These are phyloP conservation scores for Fraxinus angustifolia DNA, from an alignment of 305 asterid genomes.

Conservation along the genomic window DNA sequence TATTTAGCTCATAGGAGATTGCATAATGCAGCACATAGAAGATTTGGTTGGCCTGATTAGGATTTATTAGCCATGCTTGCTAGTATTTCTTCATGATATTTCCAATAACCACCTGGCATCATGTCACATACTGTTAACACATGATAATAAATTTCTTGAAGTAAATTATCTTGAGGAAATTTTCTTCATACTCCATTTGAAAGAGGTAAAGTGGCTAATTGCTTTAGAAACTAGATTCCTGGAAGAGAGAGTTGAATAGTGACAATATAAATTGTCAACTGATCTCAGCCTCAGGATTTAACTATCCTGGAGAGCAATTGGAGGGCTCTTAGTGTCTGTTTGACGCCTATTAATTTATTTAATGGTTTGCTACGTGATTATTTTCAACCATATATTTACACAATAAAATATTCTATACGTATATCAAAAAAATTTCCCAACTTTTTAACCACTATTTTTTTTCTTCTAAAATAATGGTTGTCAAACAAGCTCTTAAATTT, in stretches of 20 bases:
- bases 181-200: not conserved
- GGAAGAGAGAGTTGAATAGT: slow-evolving; percentile 2
- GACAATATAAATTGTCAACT: not conserved
- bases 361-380: not conserved
- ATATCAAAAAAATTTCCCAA: not conserved
- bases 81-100: not conserved
- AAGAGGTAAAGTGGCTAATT: not conserved
- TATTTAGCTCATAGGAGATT: not conserved
- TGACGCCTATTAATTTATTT: no score
- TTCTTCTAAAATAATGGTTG: not conserved
- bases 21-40: not conserved
- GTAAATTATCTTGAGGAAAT: not conserved
- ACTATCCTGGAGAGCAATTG: not conserved
- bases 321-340: not conserved
- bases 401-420: not conserved
- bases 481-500: not conserved
- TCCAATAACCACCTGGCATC: not conserved
- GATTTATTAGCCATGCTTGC: not conserved
- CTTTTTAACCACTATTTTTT: not conserved
- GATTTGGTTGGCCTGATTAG: not conserved
- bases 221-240: not conserved
- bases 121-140: not conserved
- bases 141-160: not conserved
- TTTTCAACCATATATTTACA: not conserved
- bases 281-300: not conserved